Evolutionary conservation across 345 rosid species (phyloP).

Genomic region (Erucastrum elatum): DNA sequence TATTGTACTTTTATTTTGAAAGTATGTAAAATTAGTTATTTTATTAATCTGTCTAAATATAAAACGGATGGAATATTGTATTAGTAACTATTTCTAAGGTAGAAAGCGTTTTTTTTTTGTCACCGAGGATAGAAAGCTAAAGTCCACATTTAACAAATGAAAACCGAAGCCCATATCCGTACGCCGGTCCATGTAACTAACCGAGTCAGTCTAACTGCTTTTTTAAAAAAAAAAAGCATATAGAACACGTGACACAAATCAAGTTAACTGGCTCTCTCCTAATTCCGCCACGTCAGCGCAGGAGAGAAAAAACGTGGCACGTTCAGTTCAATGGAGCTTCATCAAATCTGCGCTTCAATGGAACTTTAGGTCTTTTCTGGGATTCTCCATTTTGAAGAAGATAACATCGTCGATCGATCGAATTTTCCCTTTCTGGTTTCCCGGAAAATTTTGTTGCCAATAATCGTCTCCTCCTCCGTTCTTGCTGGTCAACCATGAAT

Average conservation of each 20-base stretch:
- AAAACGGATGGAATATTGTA: too few species aligned
- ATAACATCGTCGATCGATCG: constrained; percentile 18
- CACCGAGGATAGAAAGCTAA: too few species aligned
- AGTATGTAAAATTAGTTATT: too few species aligned
- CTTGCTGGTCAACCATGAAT: constrained; percentile 60
- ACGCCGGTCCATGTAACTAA: neutral
- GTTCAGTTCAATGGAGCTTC: neutral
- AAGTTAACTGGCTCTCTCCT: neutral
- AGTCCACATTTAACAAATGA: neutral
- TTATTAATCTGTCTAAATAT: too few species aligned
- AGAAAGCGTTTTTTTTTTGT: too few species aligned
- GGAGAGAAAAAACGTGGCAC: neutral
- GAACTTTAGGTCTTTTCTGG: neutral
- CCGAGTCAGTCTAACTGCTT: neutral
- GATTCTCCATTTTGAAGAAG: constrained; percentile 24
- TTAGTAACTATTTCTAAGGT: too few species aligned
- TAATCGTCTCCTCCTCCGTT: neutral
- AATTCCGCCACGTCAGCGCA: neutral
- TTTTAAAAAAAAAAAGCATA: neutral
- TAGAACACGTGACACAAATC: constrained; percentile 1
- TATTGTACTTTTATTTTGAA: too few species aligned
- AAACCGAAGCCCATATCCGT: neutral
- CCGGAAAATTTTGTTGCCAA: constrained; percentile 13
- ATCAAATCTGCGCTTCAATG: neutral
- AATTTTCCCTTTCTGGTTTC: neutral